These are phyloP conservation scores for Discostella stelligera DNA, from an alignment of 352 stramenopile species.

Conservation along the genomic window DNA sequence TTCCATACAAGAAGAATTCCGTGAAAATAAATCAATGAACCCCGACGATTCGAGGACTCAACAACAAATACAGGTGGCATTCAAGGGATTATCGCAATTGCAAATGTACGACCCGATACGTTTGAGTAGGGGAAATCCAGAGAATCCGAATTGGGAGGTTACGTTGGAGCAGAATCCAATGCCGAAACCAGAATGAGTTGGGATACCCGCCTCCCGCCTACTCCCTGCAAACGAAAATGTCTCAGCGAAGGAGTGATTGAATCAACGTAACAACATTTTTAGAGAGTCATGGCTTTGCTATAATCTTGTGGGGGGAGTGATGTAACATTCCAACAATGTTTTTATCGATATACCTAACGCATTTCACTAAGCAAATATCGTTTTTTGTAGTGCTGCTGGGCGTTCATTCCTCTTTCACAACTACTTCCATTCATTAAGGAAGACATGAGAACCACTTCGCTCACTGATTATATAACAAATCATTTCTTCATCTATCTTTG, in stretches of 20 bases:
- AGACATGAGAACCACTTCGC: too few species aligned
- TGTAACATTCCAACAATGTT: too few species aligned
- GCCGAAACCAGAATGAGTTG: constrained; percentile 49
- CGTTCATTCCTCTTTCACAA: too few species aligned
- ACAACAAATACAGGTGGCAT: constrained; percentile 69
- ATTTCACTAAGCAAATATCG: too few species aligned
- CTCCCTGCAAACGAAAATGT: not conserved
- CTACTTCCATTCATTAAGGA: too few species aligned
- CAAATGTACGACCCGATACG: constrained; percentile 66
- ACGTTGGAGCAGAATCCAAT: constrained; percentile 80
- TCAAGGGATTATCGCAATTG: constrained; percentile 73
- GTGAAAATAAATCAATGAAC: constrained; percentile 56
- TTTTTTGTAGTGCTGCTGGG: too few species aligned
- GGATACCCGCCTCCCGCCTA: not conserved
- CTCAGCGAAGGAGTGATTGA: not conserved
- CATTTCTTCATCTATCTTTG: too few species aligned
- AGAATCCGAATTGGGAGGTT: constrained; percentile 71
- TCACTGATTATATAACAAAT: too few species aligned
- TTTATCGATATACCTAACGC: too few species aligned
- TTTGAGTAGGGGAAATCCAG: constrained; percentile 46
- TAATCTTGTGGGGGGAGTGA: too few species aligned
- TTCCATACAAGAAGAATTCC: constrained; percentile 75
- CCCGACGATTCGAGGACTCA: constrained; percentile 53
- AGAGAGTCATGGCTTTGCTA: not conserved
- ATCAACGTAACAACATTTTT: not conserved